Evolutionary conservation across 306 rosid species (phyloP), one percentile per base, ranked within the genome.

Genomic region (Herpetospermum pedunculosum): DNA sequence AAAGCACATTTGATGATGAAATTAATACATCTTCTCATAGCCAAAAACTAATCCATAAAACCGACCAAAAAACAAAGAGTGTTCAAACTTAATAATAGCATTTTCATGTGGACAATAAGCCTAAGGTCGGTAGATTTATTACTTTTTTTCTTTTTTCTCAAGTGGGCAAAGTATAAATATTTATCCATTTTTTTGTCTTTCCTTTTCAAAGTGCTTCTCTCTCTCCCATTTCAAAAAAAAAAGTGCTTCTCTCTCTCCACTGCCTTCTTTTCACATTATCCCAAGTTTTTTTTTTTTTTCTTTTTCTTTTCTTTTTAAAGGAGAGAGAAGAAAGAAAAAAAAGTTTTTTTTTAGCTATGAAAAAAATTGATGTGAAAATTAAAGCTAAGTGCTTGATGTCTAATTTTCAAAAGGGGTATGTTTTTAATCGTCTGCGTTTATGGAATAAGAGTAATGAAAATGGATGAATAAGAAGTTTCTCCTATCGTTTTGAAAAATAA

Each of bases 151-250:
- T 15, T 69, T 30, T 0, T 44, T 68, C n/a, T 65, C n/a, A 65
- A 65, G 32, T 65, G 73, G 53, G 6, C 28, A 62, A 62, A 62
- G 28, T 21, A 38, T 21, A 2, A 12, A 21, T 67, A 21, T 40
- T 2, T 14, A 23, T 67, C 52, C 18, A 35, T 35, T 21, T 67
- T 69, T 3, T 6, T 41, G 21, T 70, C 58, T 46, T 70, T 46
- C 57, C 74, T 46, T 70, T 46, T 70, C 38, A 69, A 44, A 69
- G 73, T 44, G 73, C 73, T 26, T 43, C 73, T 63, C 70, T 63
- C 48, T 63, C 71, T 68, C n/a, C n/a, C n/a, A n/a, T n/a, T n/a
- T n/a, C n/a, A n/a, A n/a, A n/a, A n/a, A n/a, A n/a, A n/a, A n/a
- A n/a, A n/a, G n/a, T n/a, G n/a, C n/a, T n/a, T n/a, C 73, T 32